Conservation (phyloP, 2,329 filamentous ascomycete genomes). For the Amylocarpus encephaloides region DNA sequence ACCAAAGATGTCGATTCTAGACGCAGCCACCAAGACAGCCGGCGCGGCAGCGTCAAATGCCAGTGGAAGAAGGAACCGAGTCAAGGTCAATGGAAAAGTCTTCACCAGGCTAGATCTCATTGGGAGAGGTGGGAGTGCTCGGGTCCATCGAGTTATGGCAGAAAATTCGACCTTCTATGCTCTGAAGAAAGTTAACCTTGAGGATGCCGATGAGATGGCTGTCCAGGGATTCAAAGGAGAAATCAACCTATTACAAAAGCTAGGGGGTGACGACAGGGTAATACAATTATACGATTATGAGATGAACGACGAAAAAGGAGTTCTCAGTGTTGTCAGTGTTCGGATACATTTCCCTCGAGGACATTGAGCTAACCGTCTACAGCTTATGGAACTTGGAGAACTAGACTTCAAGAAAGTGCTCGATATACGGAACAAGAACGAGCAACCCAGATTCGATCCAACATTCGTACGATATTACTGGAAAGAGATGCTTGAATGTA, state of each 20-base stretch:
- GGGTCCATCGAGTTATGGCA: conserved; percentile 93
- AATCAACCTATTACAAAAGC: conserved; percentile 79
- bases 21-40: conserved; percentile 77
- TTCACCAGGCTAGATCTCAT: conserved; percentile 88
- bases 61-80: conserved; percentile 66
- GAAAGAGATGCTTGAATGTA: conserved; percentile 98
- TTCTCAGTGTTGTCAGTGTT: conserved; percentile 69
- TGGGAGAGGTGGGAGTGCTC: conserved; percentile 85
- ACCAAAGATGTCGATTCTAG: conserved; percentile 94
- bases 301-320: conserved; percentile 85
- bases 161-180: conserved; percentile 96
- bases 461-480: conserved; percentile 96
- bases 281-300: conserved; percentile 90
- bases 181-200: conserved; percentile 84
- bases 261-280: conserved; percentile 81
- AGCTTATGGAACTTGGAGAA: conserved; percentile 97
- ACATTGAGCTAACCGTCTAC: conserved; percentile 18
- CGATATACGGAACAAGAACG: conserved; percentile 62
- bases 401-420: conserved; percentile 86
- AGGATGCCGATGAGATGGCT: conserved; percentile 78
- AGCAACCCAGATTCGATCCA: conserved; percentile 72
- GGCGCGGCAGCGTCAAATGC: conserved; percentile 70
- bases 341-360: neutral
- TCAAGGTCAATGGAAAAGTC: conserved; percentile 83
- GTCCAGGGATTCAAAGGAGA: conserved; percentile 89